Base-by-base conservation (phyloP, 352 stramenopile genomes). In the Pythium aphanidermatum region DNA sequence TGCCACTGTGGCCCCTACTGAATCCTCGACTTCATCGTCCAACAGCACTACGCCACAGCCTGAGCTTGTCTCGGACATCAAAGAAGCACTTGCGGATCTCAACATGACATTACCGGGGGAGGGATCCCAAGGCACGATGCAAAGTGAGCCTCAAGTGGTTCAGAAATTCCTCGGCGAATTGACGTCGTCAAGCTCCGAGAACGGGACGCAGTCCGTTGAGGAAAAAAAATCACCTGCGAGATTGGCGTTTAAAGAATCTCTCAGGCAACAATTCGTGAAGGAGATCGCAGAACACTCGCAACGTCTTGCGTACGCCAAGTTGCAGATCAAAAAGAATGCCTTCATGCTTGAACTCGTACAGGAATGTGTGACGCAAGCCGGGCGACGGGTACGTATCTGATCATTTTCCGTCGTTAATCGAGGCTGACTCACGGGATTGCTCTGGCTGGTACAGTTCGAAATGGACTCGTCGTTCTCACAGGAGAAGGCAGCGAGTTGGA, bases 321-420 rank as follows among this genome's bases (percentile, higher is more conserved):
- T 60, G 11, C 24, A 49, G 30, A 25, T 52, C 27, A 54, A 50
- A 28, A 60, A 60, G 45, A 51, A 55, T 13, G 19, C 17, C 23
- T 55, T 55, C 19, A 32, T 60, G 19, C 8, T 50, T 4, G 45
- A 55, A 13, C 52, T 60, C 25, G 17, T 60, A 12, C 27, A 51
- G 9, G 13, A 29, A n/a, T 60, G 52, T n/a, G 33, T 60, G 44
- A 42, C 37, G 2, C 20, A 46, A 14, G 45, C 45, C 26, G 52
- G 52, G 3, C 17, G 30, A 17, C 52, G 33, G 39, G 52, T 60
- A 50, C 24, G 52, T 50, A 35, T 20, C 8, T 12, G 26, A 36
- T 26, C n/a, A 25, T 42, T 16, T 41, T 39, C 16, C n/a, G 4
- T 29, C 30, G 12, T 44, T 35, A n/a, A n/a, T n/a, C n/a, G n/a